Conservation (phyloP, 1,139 yeast genomes). For the Scheffersomyces lignicola region DNA sequence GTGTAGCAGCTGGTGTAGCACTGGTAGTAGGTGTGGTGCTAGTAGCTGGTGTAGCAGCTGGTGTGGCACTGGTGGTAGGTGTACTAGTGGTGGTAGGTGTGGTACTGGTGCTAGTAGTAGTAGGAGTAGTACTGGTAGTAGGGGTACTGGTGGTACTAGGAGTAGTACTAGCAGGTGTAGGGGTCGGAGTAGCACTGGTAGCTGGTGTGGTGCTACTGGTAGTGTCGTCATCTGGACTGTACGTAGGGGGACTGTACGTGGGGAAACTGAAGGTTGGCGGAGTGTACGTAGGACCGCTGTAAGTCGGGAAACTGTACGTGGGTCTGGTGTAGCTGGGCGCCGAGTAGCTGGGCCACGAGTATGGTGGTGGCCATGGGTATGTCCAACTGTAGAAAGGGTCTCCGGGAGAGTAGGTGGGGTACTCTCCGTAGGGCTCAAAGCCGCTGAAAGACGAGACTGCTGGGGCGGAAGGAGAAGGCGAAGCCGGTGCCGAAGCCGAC, state of each 20-base stretch:
- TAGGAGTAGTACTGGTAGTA: constrained; percentile 4
- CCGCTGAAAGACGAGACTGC: constrained; percentile 2
- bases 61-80: constrained; percentile 4
- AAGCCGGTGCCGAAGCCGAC: not conserved
- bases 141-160: constrained; percentile 1
- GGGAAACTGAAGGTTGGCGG: constrained; percentile 7
- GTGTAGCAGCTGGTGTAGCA: constrained; percentile 5
- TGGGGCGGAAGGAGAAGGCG: constrained; percentile 2
- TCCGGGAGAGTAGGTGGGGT: not conserved
- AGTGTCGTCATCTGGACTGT: not conserved
- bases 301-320: not conserved
- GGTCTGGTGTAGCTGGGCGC: constrained; percentile 4
- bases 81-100: constrained; percentile 5
- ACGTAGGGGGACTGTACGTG: constrained; percentile 5
- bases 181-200: constrained; percentile 7
- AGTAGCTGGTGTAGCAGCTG: constrained; percentile 7
- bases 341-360: constrained; percentile 4
- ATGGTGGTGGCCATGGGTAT: constrained; percentile 7
- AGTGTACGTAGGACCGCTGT: not conserved
- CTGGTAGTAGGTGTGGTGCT: constrained; percentile 5
- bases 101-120: constrained; percentile 6
- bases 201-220: constrained; percentile 2
- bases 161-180: constrained; percentile 4
- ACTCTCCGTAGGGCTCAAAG: not conserved
- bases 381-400: too few relatives aligned